phyloP scores from a whole-genome alignment of 345 rosid genomes.

The Geranium brycei region DNA sequence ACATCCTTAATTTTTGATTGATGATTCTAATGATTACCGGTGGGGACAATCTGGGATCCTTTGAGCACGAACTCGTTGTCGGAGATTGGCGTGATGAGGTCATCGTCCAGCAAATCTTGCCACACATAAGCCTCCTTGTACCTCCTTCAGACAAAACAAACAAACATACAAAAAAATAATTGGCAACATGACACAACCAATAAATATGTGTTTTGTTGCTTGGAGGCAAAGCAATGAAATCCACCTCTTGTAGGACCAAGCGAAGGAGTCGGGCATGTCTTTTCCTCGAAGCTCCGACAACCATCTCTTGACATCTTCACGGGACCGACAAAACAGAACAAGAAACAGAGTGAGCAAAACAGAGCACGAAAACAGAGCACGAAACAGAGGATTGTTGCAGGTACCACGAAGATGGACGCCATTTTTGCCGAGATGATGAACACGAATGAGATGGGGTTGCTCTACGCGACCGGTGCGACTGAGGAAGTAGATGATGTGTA shows the following conservation, averaged over 20 bases:
- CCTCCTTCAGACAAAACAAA: conserved; percentile 24
- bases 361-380: neutral
- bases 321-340: neutral
- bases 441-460: conserved; percentile 66
- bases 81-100: conserved; percentile 59
- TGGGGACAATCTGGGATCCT: conserved; percentile 40
- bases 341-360: neutral
- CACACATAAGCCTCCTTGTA: conserved; percentile 57
- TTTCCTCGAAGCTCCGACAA: conserved; percentile 53
- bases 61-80: conserved; percentile 67
- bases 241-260: conserved; percentile 76
- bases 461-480: conserved; percentile 38
- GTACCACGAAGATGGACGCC: conserved; percentile 61
- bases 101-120: conserved; percentile 68
- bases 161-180: neutral
- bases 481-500: conserved; percentile 56
- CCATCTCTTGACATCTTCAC: conserved; percentile 62
- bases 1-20: too few relatives aligned
- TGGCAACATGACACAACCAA: neutral
- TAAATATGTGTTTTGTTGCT: neutral
- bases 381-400: neutral
- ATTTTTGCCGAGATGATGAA: conserved; percentile 31
- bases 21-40: conserved; percentile 14
- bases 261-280: conserved; percentile 48
- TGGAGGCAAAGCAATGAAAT: neutral